Percentiles rank a stretch among this genome's conserved stretches.
phyloP scores from a whole-genome alignment of 192 early-diverging fungal species.

The Jimgerdemannia lactiflua region DNA sequence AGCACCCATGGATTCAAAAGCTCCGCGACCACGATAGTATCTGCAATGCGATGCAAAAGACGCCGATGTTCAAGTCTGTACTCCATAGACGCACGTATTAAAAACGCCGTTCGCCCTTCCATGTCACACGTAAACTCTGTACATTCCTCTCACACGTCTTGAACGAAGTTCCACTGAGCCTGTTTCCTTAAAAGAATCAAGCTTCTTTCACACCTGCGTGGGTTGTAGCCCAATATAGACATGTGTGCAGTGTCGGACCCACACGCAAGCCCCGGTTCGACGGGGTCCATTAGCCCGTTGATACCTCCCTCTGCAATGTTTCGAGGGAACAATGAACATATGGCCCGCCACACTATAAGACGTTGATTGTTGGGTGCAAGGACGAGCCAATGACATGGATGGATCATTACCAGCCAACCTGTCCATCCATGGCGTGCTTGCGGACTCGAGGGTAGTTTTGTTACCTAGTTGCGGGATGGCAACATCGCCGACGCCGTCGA shows the following conservation, averaged over 20 bases:
- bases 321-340: background rate
- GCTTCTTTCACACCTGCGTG: conserved; percentile 19
- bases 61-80: no score
- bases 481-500: conserved; percentile 33
- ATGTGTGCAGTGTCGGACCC: conserved; percentile 34
- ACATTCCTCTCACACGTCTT: no score
- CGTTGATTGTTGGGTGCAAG: background rate
- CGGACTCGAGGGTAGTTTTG: conserved; percentile 22
- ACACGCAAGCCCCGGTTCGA: conserved; percentile 32
- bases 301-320: conserved; percentile 15
- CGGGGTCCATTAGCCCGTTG: conserved; percentile 28
- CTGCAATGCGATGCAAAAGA: background rate
- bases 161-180: no score
- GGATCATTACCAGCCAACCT: conserved; percentile 18
- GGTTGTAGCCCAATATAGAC: conserved; percentile 31
- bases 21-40: conserved; percentile 30
- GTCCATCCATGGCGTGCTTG: conserved; percentile 22
- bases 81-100: no score
- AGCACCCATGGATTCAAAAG: conserved; percentile 34
- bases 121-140: no score
- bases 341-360: background rate
- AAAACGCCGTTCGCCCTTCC: no score
- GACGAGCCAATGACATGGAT: background rate
- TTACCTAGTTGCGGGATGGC: conserved; percentile 11
- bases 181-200: background rate